Conservation (phyloP, 257 asterid genomes). For the Coffea eugenioides region DNA sequence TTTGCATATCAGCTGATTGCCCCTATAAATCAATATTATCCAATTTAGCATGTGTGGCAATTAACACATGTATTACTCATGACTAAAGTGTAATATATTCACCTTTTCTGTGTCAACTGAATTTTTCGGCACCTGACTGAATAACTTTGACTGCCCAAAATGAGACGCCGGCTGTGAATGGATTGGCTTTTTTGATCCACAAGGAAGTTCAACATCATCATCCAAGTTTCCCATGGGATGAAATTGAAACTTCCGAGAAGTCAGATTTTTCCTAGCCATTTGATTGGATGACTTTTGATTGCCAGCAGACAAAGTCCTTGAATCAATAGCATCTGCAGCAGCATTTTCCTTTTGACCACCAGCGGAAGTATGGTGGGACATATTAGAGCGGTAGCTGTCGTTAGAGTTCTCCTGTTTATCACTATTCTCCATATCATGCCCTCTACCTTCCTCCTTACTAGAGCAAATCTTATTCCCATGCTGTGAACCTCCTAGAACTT, state of each 20-base stretch:
- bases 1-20: conserved; percentile 46
- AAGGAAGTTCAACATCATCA: conserved; percentile 47
- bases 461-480: conserved; percentile 34
- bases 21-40: conserved; percentile 40
- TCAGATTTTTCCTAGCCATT: conserved; percentile 45
- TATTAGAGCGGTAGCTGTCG: conserved; percentile 59
- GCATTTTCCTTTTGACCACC: conserved; percentile 55
- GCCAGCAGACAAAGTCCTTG: conserved; percentile 46
- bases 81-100: conserved; percentile 14
- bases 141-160: conserved; percentile 47
- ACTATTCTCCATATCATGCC: conserved; percentile 44
- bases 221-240: conserved; percentile 90
- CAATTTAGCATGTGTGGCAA: not conserved
- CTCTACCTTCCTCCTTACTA: conserved; percentile 39
- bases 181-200: conserved; percentile 49
- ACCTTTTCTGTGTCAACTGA: conserved; percentile 46
- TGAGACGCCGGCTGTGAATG: conserved; percentile 40
- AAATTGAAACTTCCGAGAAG: conserved; percentile 71
- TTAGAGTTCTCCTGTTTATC: conserved; percentile 54
- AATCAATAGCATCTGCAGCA: conserved; percentile 50
- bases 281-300: conserved; percentile 58
- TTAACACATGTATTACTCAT: conserved; percentile 1
- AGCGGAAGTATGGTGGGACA: conserved; percentile 46
- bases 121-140: conserved; percentile 46
- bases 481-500: conserved; percentile 38